phyloP scores from a whole-genome alignment of 1,284 basidiomycete species.

The Trametes sp. region DNA sequence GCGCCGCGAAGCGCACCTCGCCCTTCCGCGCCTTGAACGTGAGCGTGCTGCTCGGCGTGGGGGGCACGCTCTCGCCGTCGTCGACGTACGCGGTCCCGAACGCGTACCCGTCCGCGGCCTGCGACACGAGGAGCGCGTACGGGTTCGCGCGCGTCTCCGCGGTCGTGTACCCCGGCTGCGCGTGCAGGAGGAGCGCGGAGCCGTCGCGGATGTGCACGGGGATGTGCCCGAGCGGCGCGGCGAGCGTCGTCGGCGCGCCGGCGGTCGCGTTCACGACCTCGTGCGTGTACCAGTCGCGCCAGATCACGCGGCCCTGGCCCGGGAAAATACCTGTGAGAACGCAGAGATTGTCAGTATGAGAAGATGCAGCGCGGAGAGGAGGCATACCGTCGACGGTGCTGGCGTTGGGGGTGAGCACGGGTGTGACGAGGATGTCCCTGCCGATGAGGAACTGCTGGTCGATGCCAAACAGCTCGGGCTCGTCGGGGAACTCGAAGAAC shows the following conservation, averaged over 20 bases:
- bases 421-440: slow-evolving; percentile 73
- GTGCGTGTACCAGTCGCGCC: slow-evolving; percentile 83
- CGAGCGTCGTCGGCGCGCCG: slow-evolving; percentile 53
- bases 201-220: slow-evolving; percentile 73
- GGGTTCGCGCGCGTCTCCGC: slow-evolving; percentile 61
- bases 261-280: slow-evolving; percentile 51
- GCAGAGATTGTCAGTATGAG: not conserved
- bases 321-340: slow-evolving; percentile 62
- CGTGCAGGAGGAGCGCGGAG: slow-evolving; percentile 63
- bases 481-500: slow-evolving; percentile 80
- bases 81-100: slow-evolving; percentile 68
- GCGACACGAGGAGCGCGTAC: slow-evolving; percentile 63
- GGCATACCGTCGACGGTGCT: slow-evolving; percentile 57
- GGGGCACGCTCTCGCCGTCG: slow-evolving; percentile 65
- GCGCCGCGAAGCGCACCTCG: slow-evolving; percentile 45
- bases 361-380: not conserved
- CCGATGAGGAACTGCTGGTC: slow-evolving; percentile 80
- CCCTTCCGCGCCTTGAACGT: slow-evolving; percentile 46
- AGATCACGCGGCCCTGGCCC: slow-evolving; percentile 63
- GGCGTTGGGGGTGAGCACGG: slow-evolving; percentile 69
- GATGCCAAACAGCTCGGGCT: slow-evolving; percentile 67
- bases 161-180: slow-evolving; percentile 63
- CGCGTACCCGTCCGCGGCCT: slow-evolving; percentile 53
- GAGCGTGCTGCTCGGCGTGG: slow-evolving; percentile 55
- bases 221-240: slow-evolving; percentile 71